Evolutionary conservation across 2,329 filamentous ascomycete species (phyloP).

Genomic region (Monosporascus ibericus): DNA sequence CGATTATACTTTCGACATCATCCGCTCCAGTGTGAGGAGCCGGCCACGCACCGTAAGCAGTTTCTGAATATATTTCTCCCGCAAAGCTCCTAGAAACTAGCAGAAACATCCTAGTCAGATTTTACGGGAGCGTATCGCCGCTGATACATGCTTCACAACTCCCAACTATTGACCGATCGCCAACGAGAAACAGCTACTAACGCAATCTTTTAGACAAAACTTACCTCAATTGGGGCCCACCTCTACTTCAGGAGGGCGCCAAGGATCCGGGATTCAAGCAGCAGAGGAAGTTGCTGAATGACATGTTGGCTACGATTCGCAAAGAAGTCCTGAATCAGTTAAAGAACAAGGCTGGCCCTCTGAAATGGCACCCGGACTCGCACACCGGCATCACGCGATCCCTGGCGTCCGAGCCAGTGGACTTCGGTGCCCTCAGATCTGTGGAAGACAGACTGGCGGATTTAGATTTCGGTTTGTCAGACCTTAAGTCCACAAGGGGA

Average conservation of each 20-base stretch:
- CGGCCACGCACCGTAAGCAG: slow-evolving; percentile 24
- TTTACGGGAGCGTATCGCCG: no score
- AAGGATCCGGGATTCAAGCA: slow-evolving; percentile 6
- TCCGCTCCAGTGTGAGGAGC: slow-evolving; percentile 24
- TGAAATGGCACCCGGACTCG: slow-evolving; percentile 15
- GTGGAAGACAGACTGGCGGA: neutral
- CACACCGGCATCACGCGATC: slow-evolving; percentile 15
- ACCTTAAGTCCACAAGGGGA: neutral
- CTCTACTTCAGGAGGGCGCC: slow-evolving; percentile 5
- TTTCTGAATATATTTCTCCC: no score
- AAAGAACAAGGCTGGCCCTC: slow-evolving; percentile 4
- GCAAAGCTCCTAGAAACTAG: no score
- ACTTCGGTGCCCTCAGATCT: neutral
- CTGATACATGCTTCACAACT: no score
- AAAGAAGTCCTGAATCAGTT: slow-evolving; percentile 19
- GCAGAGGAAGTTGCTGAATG: slow-evolving; percentile 18
- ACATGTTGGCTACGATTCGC: slow-evolving; percentile 17
- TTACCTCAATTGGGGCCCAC: slow-evolving; percentile 35
- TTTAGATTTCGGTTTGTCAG: neutral
- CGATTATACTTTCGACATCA: slow-evolving; percentile 37
- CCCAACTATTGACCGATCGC: no score
- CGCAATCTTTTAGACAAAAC: slow-evolving; percentile 20
- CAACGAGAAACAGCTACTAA: no score
- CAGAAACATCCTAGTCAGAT: no score
- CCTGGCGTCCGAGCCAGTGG: neutral